Evolutionary conservation across 2,329 filamentous ascomycete species (phyloP).

Genomic region (Thermothelomyces thermophilus): DNA sequence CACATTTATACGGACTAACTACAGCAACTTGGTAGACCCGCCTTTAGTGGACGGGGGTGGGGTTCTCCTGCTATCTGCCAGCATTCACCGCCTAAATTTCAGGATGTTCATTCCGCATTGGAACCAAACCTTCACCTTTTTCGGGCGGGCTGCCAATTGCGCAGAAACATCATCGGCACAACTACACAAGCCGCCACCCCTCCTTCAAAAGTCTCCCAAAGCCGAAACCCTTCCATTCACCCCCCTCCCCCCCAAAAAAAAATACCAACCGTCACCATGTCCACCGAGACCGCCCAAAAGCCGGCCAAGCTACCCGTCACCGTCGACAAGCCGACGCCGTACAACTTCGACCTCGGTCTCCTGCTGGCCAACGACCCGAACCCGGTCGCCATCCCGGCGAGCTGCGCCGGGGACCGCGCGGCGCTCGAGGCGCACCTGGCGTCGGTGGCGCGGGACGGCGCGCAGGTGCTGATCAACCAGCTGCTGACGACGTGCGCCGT

Average conservation of each 20-base stretch:
- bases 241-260: constrained; percentile 10
- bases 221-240: too few species aligned
- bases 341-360: constrained; percentile 89
- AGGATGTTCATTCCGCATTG: not conserved
- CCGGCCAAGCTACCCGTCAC: constrained; percentile 52
- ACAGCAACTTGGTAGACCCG: too few species aligned
- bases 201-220: too few species aligned
- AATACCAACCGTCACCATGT: constrained; percentile 9
- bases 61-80: constrained; percentile 4
- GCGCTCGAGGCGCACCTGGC: constrained; percentile 62
- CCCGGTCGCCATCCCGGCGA: constrained; percentile 55
- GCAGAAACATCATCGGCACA: not conserved
- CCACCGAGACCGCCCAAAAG: constrained; percentile 25
- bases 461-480: constrained; percentile 89
- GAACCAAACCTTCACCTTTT: not conserved
- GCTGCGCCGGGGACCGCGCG: constrained; percentile 33
- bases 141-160: not conserved
- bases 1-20: too few species aligned
- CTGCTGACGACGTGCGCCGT: constrained; percentile 84
- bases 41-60: too few species aligned
- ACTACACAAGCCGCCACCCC: too few species aligned
- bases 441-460: constrained; percentile 74
- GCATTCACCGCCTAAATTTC: constrained; percentile 12
- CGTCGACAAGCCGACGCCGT: constrained; percentile 78
- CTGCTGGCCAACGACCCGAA: constrained; percentile 84